A percentile compares a stretch with the other conserved stretches of the same genome.
phyloP scores from a whole-genome alignment of 164 flowering plant species.

The Magnolia officinalis region DNA sequence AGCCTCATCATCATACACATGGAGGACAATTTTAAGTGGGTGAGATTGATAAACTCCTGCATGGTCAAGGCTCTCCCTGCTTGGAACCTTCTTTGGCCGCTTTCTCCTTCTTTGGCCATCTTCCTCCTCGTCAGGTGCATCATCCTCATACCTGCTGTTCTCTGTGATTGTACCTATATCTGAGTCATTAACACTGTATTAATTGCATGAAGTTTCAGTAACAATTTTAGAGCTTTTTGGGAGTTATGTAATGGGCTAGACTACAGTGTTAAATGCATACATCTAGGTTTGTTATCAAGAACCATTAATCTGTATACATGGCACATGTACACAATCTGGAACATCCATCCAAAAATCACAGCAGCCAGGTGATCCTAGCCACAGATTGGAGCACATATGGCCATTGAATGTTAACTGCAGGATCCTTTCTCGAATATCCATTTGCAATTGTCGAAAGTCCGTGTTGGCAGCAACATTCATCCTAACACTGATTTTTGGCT shows the following conservation, averaged over 20 bases:
- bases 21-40: slow-evolving; percentile 79
- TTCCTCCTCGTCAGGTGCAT: slow-evolving; percentile 83
- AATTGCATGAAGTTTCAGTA: slow-evolving; percentile 3
- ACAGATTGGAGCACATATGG: background rate
- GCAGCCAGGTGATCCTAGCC: background rate
- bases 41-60: slow-evolving; percentile 66
- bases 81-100: slow-evolving; percentile 64
- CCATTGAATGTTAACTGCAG: background rate
- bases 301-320: background rate
- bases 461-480: background rate
- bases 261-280: background rate
- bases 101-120: slow-evolving; percentile 97
- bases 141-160: slow-evolving; percentile 62
- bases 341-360: background rate
- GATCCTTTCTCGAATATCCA: background rate
- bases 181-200: slow-evolving; percentile 22
- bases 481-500: background rate
- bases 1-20: slow-evolving; percentile 64
- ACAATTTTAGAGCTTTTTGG: background rate
- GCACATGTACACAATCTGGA: background rate
- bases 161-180: slow-evolving; percentile 49
- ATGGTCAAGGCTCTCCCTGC: slow-evolving; percentile 60
- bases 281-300: background rate
- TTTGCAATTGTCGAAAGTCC: background rate
- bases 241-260: background rate